Percentiles rank a stretch among this genome's conserved stretches.
These are phyloP conservation scores for Arabis hirsuta DNA, from an alignment of 345 rosid genomes.

Conservation along the genomic window DNA sequence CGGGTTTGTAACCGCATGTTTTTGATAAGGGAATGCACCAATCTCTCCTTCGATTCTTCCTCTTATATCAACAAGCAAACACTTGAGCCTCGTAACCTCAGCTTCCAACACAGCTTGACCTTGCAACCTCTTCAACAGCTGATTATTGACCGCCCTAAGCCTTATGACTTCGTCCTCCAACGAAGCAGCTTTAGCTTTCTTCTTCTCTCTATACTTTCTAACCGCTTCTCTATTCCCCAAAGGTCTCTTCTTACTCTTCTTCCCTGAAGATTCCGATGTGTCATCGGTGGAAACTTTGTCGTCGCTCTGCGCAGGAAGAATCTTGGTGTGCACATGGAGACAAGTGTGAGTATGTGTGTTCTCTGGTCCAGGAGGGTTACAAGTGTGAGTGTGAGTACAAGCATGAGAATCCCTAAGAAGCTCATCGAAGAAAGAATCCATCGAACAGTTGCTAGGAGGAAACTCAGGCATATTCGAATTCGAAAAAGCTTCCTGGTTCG, in stretches of 20 bases:
- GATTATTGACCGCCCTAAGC: slow-evolving; percentile 78
- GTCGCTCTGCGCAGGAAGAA: slow-evolving; percentile 58
- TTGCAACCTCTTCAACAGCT: slow-evolving; percentile 80
- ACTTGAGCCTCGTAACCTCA: slow-evolving; percentile 87
- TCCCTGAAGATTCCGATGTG: slow-evolving; percentile 64
- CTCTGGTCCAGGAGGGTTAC: slow-evolving; percentile 97
- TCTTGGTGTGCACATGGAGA: slow-evolving; percentile 87
- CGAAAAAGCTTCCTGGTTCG: slow-evolving; percentile 64
- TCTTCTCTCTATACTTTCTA: slow-evolving; percentile 93
- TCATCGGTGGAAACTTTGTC: slow-evolving; percentile 75
- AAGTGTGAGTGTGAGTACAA: slow-evolving; percentile 93
- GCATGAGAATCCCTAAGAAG: slow-evolving; percentile 72
- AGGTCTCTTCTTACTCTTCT: slow-evolving; percentile 71
- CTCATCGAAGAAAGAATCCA: slow-evolving; percentile 74
- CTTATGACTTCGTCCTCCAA: slow-evolving; percentile 81
- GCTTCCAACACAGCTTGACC: slow-evolving; percentile 91
- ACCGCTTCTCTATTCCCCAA: slow-evolving; percentile 89
- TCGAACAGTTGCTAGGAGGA: slow-evolving; percentile 56
- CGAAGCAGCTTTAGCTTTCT: slow-evolving; percentile 88
- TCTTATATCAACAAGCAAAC: slow-evolving; percentile 91
- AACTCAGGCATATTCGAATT: slow-evolving; percentile 48
- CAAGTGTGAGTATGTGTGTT: slow-evolving; percentile 90
- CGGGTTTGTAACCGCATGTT: slow-evolving; percentile 48
- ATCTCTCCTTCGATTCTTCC: slow-evolving; percentile 98
- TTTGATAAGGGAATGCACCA: slow-evolving; percentile 90